Evolutionary conservation across 306 rosid species (phyloP), one percentile per base, ranked within the genome.

Genomic region (Gynostemma pentaphyllum): DNA sequence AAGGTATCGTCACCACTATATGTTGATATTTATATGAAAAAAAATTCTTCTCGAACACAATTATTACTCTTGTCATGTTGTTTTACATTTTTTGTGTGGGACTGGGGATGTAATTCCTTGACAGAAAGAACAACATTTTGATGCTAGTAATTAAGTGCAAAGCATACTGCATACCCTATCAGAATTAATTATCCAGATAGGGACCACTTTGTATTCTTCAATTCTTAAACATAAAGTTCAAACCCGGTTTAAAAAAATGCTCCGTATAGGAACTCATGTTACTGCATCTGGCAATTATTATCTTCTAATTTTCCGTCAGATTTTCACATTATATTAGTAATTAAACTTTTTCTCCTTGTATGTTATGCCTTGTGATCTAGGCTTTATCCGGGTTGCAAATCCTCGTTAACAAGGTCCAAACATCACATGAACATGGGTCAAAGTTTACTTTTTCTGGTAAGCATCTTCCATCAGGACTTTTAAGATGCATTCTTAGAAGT

Each of bases 331-430:
- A 32, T 18, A 30, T 32, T 3, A 36, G 44, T 15, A 10, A 18
- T 24, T 55, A 14, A 36, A 37, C 44, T 42, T 32, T 5, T 45
- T 45, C 79, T 57, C 75, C 66, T 47, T 55, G 42, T n/a, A n/a
- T 10, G 55, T 9, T 57, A 30, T 21, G 18, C 16, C 24, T 6
- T n/a, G 23, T 22, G 65, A 36, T 37, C 54, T 75, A 90, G 98
- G 87, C 80, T 14, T 85, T 92, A 67, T 84, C 92, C 47, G 96
- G 96, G 72, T 74, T 92, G 81, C 96, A 88, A 65, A 79, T 86
- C 74, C 79, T 92, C 34, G 66, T 85, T 36, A 84, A 78, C 77
- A 82, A 71, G 73, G 77, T 62, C 34, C 85, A 70, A 48, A 67
- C 54, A 29, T 74, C 83, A 70, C 85, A 82, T 70, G 96, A 84